These are phyloP conservation scores for Torrubiella hemipterigena DNA, from an alignment of 2,329 filamentous ascomycete species.

Conservation along the genomic window DNA sequence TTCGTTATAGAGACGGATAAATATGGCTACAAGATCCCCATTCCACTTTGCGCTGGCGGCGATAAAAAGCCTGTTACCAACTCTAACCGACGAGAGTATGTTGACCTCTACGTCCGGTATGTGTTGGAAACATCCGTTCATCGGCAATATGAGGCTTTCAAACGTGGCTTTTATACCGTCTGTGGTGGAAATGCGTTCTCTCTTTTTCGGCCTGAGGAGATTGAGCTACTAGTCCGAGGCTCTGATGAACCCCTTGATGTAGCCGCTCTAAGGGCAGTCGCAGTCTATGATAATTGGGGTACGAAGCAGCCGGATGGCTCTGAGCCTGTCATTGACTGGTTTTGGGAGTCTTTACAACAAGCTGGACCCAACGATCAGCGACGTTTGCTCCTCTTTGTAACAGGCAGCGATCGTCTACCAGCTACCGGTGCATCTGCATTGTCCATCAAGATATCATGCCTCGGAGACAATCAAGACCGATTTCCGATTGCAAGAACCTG, in stretches of 20 bases:
- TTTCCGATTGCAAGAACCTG: slow-evolving; percentile 84
- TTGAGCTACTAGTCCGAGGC: slow-evolving; percentile 75
- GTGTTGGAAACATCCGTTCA: slow-evolving; percentile 66
- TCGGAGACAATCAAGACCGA: slow-evolving; percentile 61
- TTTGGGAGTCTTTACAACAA: slow-evolving; percentile 70
- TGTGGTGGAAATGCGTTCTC: slow-evolving; percentile 81
- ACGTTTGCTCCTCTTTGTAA: slow-evolving; percentile 74
- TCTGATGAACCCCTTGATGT: slow-evolving; percentile 79
- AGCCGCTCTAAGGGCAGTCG: slow-evolving; percentile 59
- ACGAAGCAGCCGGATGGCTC: slow-evolving; percentile 38
- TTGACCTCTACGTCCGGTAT: slow-evolving; percentile 72
- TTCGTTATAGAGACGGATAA: slow-evolving; percentile 69
- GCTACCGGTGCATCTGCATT: slow-evolving; percentile 76
- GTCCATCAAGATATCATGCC: slow-evolving; percentile 61
- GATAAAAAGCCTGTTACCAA: slow-evolving; percentile 72
- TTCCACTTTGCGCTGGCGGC: slow-evolving; percentile 64
- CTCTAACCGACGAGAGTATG: slow-evolving; percentile 71
- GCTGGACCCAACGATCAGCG: slow-evolving; percentile 59
- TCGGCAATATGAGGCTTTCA: slow-evolving; percentile 86
- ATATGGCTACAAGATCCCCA: slow-evolving; percentile 55
- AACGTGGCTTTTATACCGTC: slow-evolving; percentile 84
- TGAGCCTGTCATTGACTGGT: slow-evolving; percentile 68
- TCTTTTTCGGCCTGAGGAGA: slow-evolving; percentile 81
- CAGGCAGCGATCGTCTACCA: slow-evolving; percentile 80
- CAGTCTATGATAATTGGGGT: slow-evolving; percentile 73